Evolutionary conservation across 2,329 filamentous ascomycete genomes (phyloP).

Genomic region (Zalaria sp.): DNA sequence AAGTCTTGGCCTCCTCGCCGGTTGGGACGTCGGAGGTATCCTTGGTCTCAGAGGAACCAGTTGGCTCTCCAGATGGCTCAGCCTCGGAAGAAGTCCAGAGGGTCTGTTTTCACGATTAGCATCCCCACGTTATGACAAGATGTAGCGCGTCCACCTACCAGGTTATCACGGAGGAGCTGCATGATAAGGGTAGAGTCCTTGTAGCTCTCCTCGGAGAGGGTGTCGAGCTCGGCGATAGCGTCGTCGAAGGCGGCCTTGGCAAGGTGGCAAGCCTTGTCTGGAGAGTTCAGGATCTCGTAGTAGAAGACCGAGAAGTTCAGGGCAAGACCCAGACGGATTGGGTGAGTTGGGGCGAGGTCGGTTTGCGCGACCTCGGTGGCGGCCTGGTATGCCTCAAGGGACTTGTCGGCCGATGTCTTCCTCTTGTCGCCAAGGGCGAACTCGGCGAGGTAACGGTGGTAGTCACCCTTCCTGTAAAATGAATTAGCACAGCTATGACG

Average conservation of each 20-base stretch:
- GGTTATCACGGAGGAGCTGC: conserved; percentile 94
- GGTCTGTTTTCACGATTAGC: conserved; percentile 45
- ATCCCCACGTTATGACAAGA: neutral
- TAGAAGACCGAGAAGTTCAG: conserved; percentile 99
- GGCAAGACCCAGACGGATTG: conserved; percentile 81
- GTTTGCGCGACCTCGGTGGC: conserved; percentile 83
- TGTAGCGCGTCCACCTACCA: conserved; percentile 38
- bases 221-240: conserved; percentile 95
- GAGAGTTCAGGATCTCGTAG: conserved; percentile 98
- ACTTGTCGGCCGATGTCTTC: conserved; percentile 86
- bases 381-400: conserved; percentile 92
- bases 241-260: conserved; percentile 95
- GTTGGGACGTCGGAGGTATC: conserved; percentile 41
- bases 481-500: conserved; percentile 1
- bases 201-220: conserved; percentile 96
- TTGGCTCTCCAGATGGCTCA: conserved; percentile 51
- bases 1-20: conserved; percentile 34
- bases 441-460: conserved; percentile 97
- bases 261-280: conserved; percentile 94
- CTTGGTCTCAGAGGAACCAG: conserved; percentile 28
- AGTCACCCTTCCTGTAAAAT: conserved; percentile 81
- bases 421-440: conserved; percentile 90
- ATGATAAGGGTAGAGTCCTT: conserved; percentile 98
- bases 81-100: conserved; percentile 99
- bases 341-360: conserved; percentile 81